phyloP scores from a whole-genome alignment of 805 yeast genomes.

The Ogataea nonfermentans region DNA sequence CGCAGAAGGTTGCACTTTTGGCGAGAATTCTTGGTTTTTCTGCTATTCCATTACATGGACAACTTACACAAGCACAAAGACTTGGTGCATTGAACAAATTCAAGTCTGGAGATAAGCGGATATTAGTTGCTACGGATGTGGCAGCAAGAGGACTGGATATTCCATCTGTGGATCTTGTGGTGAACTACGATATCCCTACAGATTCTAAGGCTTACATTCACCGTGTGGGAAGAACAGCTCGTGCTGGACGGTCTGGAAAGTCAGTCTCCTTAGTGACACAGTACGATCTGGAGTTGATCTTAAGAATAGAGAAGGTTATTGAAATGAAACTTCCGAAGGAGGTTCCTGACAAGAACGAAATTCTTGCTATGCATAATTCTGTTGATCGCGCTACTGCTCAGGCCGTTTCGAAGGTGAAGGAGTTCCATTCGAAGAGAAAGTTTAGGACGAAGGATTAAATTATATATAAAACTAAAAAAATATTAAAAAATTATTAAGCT shows the following conservation, averaged over 20 bases:
- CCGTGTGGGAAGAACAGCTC: conserved; percentile 97
- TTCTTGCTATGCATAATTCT: conserved; percentile 74
- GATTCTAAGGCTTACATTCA: conserved; percentile 97
- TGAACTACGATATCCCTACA: conserved; percentile 91
- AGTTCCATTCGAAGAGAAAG: conserved; percentile 43
- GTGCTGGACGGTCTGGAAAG: conserved; percentile 88
- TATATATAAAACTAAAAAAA: neutral
- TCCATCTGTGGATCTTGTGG: conserved; percentile 84
- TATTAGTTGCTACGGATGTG: conserved; percentile 82
- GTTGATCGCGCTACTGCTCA: conserved; percentile 92
- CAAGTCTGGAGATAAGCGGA: conserved; percentile 66
- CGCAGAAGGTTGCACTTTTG: conserved; percentile 83
- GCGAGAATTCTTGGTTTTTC: conserved; percentile 80
- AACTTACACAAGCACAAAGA: conserved; percentile 79
- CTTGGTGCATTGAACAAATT: conserved; percentile 78
- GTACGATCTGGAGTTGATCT: conserved; percentile 85
- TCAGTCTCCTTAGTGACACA: conserved; percentile 89
- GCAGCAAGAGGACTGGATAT: conserved; percentile 98
- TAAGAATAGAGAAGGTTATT: conserved; percentile 85
- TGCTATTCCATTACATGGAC: conserved; percentile 94
- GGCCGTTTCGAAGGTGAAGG: conserved; percentile 78
- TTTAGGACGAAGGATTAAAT: conserved; percentile 15
- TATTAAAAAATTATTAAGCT: neutral
- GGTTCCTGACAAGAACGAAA: conserved; percentile 70
- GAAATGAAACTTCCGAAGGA: conserved; percentile 83